These are phyloP conservation scores for Ceratocystis harringtonii DNA, from an alignment of 2,329 filamentous ascomycete species.

Conservation along the genomic window DNA sequence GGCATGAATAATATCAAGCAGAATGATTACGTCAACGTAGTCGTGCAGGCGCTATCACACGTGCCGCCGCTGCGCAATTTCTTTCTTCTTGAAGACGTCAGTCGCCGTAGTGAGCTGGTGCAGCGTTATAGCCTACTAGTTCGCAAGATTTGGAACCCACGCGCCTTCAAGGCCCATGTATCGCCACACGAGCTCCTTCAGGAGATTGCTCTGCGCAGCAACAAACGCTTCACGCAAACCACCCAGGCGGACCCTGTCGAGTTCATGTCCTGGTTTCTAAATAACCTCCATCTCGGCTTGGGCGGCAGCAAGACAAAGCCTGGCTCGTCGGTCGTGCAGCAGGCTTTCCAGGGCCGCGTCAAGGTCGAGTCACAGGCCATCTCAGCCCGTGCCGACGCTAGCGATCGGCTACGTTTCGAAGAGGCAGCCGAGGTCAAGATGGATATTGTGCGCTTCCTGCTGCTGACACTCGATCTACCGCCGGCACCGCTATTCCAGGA, in stretches of 20 bases:
- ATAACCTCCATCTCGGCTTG: constrained; percentile 81
- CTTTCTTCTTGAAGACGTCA: constrained; percentile 74
- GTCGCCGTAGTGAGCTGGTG: constrained; percentile 58
- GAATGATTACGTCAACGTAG: constrained; percentile 95
- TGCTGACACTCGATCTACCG: constrained; percentile 85
- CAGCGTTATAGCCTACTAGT: constrained; percentile 79
- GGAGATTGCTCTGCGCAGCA: constrained; percentile 78
- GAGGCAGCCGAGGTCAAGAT: constrained; percentile 71
- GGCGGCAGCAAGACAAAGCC: constrained; percentile 82
- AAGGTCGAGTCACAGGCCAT: constrained; percentile 90
- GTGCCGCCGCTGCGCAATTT: constrained; percentile 81
- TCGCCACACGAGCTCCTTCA: constrained; percentile 95
- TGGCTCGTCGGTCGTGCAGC: constrained; percentile 72
- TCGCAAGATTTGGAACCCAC: constrained; percentile 95
- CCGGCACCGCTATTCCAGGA: constrained; percentile 91
- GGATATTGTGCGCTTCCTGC: constrained; percentile 65
- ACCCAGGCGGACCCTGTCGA: constrained; percentile 90
- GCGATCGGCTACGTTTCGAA: constrained; percentile 81
- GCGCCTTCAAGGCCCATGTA: constrained; percentile 91
- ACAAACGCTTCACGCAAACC: constrained; percentile 83
- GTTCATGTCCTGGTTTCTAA: constrained; percentile 93
- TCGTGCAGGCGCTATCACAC: constrained; percentile 82
- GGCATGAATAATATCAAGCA: constrained; percentile 99
- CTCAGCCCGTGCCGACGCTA: constrained; percentile 74
- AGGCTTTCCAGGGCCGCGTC: constrained; percentile 82